Base-by-base conservation (phyloP, 257 asterid genomes). In the Nicotiana otophora region DNA sequence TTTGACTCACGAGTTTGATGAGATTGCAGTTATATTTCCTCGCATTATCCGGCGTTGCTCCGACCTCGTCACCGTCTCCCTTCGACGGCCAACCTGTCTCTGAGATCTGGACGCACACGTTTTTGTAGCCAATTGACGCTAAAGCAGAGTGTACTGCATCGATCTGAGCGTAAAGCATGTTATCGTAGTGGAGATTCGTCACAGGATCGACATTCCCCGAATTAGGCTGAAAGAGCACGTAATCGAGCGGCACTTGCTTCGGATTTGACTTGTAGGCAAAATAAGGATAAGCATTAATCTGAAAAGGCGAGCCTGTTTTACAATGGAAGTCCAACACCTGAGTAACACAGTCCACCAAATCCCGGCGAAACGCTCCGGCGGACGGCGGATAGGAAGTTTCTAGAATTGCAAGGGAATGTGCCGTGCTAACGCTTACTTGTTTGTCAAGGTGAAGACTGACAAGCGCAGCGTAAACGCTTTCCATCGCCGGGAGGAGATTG, bases 81-180 rank as follows among this genome's bases (percentile, higher is more conserved):
- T 90, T 91, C 46, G 98, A 92, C 42, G 98, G 98, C 98, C 98
- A 95, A 4, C 98, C 98, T 0, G 98, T 93, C 69, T 95, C 98
- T 23, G 98, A 92, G 86, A 95, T 89, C 93, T 95, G 98, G 2
- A 95, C 80, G 36, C 92, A 83, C 17, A 92, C 91, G 53, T 92
- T 90, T 83, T 89, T 88, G 75, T 90, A 95, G 39, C 98, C 98
- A 11, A 93, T 81, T 69, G 85, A 84, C 78, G 90, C 94, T 76
- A 93, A 57, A 2, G 98, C 98, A 0, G 93, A 85, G 33, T 93
- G 88, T 5, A 95, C 94, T 1, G 98, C 98, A 83, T 95, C 98
- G 17, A 93, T 88, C 82, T 95, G 98, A 1, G 98, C 97, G 16
- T 86, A 86, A 42, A 95, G 87, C 98, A 95, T 95, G 85, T 90